Conservation (phyloP, 345 rosid species). For the Erysimum cheiranthoides region DNA sequence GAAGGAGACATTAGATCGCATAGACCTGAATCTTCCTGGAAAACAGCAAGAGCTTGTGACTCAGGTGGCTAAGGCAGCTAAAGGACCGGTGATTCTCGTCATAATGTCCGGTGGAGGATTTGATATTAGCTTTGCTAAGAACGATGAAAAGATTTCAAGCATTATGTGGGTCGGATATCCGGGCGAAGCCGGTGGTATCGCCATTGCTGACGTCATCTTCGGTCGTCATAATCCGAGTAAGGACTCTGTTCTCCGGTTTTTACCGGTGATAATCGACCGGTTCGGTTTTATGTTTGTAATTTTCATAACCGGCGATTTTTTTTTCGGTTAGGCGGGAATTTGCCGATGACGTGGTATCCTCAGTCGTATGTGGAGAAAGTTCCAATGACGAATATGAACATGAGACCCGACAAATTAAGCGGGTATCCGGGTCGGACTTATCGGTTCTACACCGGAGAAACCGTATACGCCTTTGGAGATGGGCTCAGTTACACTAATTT, state of each 20-base stretch:
- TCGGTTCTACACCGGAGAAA: conserved; percentile 74
- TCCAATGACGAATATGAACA: conserved; percentile 80
- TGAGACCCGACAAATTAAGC: conserved; percentile 62
- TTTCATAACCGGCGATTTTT: conserved; percentile 12
- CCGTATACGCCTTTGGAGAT: conserved; percentile 68
- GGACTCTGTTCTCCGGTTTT: conserved; percentile 11
- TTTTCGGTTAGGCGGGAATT: conserved; percentile 55
- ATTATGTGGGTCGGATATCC: conserved; percentile 68
- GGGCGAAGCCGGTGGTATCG: conserved; percentile 77
- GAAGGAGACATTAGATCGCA: too few species aligned
- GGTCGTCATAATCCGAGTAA: conserved; percentile 74
- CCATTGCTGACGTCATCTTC: conserved; percentile 72
- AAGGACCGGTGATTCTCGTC: conserved; percentile 75
- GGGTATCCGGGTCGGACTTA: conserved; percentile 82
- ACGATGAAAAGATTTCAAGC: conserved; percentile 52
- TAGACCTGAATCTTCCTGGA: conserved; percentile 61
- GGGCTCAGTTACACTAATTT: conserved; percentile 63
- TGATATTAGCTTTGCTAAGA: conserved; percentile 69
- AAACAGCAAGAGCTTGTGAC: conserved; percentile 62
- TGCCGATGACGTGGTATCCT: conserved; percentile 89
- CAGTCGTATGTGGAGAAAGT: conserved; percentile 62
- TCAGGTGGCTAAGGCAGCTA: conserved; percentile 64
- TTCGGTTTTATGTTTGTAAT: neutral
- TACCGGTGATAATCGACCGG: neutral
- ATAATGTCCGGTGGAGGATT: conserved; percentile 85